A percentile compares a stretch with the other conserved stretches of the same genome.
Evolutionary conservation across 2,329 filamentous ascomycete species (phyloP).

Genomic region (Epichloe sylvatica): DNA sequence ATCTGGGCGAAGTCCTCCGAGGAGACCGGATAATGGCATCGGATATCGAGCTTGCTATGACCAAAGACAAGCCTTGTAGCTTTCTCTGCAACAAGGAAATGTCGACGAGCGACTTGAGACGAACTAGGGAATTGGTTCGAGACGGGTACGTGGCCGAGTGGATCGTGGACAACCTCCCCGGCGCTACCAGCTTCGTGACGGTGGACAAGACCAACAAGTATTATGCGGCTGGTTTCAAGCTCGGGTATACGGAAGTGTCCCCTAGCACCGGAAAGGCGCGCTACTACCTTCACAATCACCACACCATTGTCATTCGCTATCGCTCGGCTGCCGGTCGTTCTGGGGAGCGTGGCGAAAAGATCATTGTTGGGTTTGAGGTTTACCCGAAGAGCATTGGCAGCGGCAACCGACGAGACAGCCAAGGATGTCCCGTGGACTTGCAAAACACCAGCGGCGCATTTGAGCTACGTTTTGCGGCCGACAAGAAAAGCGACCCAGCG

Average conservation of each 20-base stretch:
- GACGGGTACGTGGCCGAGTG: conserved; percentile 80
- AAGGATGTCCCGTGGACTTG: conserved; percentile 55
- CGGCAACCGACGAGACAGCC: conserved; percentile 41
- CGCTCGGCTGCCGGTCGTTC: conserved; percentile 55
- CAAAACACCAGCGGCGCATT: conserved; percentile 49
- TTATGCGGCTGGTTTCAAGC: conserved; percentile 80
- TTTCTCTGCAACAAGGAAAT: conserved; percentile 59
- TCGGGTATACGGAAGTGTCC: conserved; percentile 61
- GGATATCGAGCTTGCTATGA: conserved; percentile 69
- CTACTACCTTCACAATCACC: conserved; percentile 76
- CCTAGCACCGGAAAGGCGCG: conserved; percentile 43
- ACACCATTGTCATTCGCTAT: conserved; percentile 71
- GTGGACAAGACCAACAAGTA: conserved; percentile 76
- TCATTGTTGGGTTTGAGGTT: conserved; percentile 80
- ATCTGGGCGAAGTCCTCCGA: conserved; percentile 74
- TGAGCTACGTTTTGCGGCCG: conserved; percentile 53
- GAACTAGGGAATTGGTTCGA: conserved; percentile 57
- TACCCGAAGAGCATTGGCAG: conserved; percentile 71
- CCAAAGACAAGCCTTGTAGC: conserved; percentile 57
- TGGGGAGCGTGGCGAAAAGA: conserved; percentile 57
- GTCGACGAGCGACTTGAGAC: conserved; percentile 47
- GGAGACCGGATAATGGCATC: conserved; percentile 76
- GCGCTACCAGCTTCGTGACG: conserved; percentile 77
- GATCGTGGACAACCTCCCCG: conserved; percentile 86
- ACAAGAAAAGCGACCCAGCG: conserved; percentile 36